Evolutionary conservation across 164 flowering plant species (phyloP), one percentile per base, ranked within the genome.

Genomic region (Magnolia sinica): DNA sequence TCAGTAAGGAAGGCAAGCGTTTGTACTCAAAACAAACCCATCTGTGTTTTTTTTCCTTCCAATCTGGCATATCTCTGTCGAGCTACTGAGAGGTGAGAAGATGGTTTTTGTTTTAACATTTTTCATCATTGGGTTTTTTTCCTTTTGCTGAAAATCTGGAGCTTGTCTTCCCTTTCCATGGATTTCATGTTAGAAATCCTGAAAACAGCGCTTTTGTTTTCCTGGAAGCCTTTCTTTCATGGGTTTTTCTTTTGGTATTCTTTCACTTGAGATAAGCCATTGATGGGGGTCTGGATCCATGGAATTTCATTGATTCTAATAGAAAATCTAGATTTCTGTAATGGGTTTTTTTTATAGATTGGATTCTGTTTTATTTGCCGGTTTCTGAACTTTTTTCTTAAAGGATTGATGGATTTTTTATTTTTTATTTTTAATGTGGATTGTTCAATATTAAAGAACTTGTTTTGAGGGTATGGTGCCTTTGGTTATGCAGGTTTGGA

Each of bases 121-220:
- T 68, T 68, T 68, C 50, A 23, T 29, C 27, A 29, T 24, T 29
- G 18, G 45, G 16, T 68, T 68, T 29, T 68, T 18, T 29, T 16
- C 50, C 29, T 68, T 31, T 68, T 31, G 50, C 71, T 68, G 71
- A 31, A 68, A 68, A 68, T 16, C 49, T 29, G 68, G 68, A 68
- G 7, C 50, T 16, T 29, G 71, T 68, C 45, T 29, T 31, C 71
- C 8, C 45, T 29, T 37, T 68, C 69, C 16, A 20, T 20, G 8
- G 24, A 24, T 66, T 66, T 18, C 23, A 29, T 68, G 71, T 68
- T 31, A 68, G 71, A 31, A 68, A 13, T 13, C n/a, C 16, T 22
- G 68, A 9, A n/a, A 9, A 65, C 23, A 37, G 45, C 7, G 45
- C 45, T 37, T 37, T 3, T 65, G 68, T 14, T n/a, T 65, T 65